A percentile compares a stretch with the other conserved stretches of the same genome.
phyloP scores from a whole-genome alignment of 192 early-diverging fungal genomes.

The Backusella australiensis region DNA sequence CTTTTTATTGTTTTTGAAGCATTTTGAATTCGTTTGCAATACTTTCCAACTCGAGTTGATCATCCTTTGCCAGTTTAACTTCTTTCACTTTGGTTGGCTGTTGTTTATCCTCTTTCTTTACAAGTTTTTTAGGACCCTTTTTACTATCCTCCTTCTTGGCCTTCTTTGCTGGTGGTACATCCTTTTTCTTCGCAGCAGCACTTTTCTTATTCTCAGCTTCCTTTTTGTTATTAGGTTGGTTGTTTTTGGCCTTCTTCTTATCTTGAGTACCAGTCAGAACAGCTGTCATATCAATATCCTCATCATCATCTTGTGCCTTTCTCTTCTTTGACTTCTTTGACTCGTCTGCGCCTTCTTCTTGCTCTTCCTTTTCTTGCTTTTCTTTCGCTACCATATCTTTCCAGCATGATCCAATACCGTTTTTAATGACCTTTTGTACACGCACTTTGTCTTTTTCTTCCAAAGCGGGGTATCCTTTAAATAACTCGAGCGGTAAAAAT shows the following conservation, averaged over 20 bases:
- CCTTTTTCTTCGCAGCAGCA: background rate
- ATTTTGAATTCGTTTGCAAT: constrained; percentile 15
- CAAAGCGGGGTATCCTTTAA: constrained; percentile 43
- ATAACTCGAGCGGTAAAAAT: constrained; percentile 43
- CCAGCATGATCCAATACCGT: constrained; percentile 39
- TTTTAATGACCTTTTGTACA: constrained; percentile 39
- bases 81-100: background rate
- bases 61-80: constrained; percentile 15
- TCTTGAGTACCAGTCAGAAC: constrained; percentile 22
- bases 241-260: background rate
- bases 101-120: constrained; percentile 10
- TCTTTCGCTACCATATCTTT: background rate
- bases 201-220: background rate
- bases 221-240: background rate
- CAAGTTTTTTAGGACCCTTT: background rate
- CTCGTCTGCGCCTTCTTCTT: constrained; percentile 3
- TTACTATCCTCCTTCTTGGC: background rate
- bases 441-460: constrained; percentile 46
- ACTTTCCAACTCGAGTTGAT: constrained; percentile 18
- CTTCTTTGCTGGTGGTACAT: background rate
- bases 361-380: constrained; percentile 6
- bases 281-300: constrained; percentile 19
- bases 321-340: constrained; percentile 20
- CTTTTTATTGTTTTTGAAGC: constrained; percentile 1
- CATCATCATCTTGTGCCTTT: constrained; percentile 12